Conservation (phyloP, 148 eudicot species). For the Camellia japonica region DNA sequence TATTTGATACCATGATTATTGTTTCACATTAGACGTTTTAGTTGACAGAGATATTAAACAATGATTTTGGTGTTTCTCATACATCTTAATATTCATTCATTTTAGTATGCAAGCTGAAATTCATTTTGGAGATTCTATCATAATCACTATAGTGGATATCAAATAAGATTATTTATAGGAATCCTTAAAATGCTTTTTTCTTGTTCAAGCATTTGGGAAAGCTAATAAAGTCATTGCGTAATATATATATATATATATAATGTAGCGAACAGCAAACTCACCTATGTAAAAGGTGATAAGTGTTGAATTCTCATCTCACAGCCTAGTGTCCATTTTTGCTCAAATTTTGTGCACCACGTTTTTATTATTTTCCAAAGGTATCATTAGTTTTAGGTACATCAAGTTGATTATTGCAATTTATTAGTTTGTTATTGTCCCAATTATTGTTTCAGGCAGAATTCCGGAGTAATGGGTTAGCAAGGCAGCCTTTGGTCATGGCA, state of each 20-base stretch:
- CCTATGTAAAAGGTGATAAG: neutral
- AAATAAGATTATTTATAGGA: neutral
- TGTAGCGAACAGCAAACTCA: neutral
- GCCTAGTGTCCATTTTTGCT: neutral
- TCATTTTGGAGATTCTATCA: slow-evolving; percentile 7
- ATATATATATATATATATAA: neutral
- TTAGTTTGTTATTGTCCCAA: slow-evolving; percentile 1
- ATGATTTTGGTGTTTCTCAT: neutral
- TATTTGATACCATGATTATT: neutral
- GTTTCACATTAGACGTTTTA: neutral
- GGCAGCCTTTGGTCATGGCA: slow-evolving; percentile 58
- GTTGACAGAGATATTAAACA: neutral
- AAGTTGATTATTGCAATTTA: neutral
- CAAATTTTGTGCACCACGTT: neutral
- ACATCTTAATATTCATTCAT: neutral
- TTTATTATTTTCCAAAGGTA: neutral
- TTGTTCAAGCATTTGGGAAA: neutral
- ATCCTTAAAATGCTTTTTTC: neutral
- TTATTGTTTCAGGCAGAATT: slow-evolving; percentile 54
- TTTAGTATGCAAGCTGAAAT: slow-evolving; percentile 3
- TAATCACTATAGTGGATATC: neutral
- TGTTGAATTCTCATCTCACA: neutral
- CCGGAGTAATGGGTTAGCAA: slow-evolving; percentile 50
- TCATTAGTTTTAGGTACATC: neutral
- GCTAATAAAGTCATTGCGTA: neutral